Base-by-base conservation (phyloP, 306 rosid genomes). In the Alnus glutinosa region DNA sequence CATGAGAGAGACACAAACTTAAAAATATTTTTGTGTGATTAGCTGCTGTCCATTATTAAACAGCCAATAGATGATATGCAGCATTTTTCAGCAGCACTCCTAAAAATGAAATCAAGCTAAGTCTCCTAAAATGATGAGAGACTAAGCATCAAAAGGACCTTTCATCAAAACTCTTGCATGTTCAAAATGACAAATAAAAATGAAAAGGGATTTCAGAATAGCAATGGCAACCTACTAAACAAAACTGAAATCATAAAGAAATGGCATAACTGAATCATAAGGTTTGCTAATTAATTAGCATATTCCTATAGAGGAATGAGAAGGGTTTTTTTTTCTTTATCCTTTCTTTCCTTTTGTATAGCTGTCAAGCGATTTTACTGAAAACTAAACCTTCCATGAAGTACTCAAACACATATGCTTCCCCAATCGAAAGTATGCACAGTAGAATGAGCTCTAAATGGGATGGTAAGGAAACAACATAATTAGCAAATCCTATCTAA, bases 1-100 rank as follows among this genome's bases (percentile, higher is more conserved):
- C 5, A 49, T 23, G 28, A 62, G 28, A 80, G 52, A 57, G 14
- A 70, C 51, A 73, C 28, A 64, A 77, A 12, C 64, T 74, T 72
- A 13, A 34, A 64, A 16, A 36, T 12, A 12, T 5, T 5, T n/a
- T 18, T 2, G 3, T 34, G 71, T 30, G 39, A 30, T 28, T 32
- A 61, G 37, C 42, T 30, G 42, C 42, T 30, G 37, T 4, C 68
- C 68, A 61, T 61, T 3, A 61, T 30, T 61, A 61, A 9, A 61
- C 68, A 30, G 18, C 39, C 68, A 61, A 30, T 61, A 61, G 68
- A 34, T 32, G 3, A 63, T 34, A 7, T 5, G 4, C 19, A 63
- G 46, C 46, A 14, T 14, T 34, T 63, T 63, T 32, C 70, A 30
- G 70, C 4, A 12, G 36, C 30, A 59, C 6, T 62, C 39, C 69